Percentiles rank a stretch among this genome's conserved stretches.
Conservation (phyloP, 2,329 filamentous ascomycete species). For the Pseudopyricularia cyperi region DNA sequence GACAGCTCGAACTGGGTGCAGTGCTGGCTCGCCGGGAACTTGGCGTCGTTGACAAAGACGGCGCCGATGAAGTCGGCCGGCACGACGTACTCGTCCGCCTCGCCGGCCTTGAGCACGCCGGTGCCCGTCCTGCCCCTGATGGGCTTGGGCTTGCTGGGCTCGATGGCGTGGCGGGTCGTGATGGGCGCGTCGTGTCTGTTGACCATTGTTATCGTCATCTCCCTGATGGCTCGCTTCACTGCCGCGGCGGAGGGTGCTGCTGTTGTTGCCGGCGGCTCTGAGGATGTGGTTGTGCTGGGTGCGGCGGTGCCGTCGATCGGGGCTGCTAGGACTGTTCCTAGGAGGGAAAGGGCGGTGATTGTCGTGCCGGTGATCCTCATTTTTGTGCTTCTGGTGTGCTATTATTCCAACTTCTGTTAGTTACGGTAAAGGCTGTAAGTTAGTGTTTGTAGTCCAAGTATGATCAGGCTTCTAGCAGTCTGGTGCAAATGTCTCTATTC, state of each 20-base stretch:
- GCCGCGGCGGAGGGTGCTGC: neutral
- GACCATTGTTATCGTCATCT: neutral
- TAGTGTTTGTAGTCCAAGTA: too few relatives aligned
- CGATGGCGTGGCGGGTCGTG: neutral
- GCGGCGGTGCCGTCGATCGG: too few relatives aligned
- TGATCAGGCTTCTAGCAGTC: too few relatives aligned
- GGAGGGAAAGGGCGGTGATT: too few relatives aligned
- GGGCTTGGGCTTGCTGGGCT: neutral
- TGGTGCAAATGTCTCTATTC: too few relatives aligned
- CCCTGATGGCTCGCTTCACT: neutral
- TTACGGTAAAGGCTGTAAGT: too few relatives aligned
- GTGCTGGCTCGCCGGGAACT: neutral
- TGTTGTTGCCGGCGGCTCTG: neutral
- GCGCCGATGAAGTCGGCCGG: neutral
- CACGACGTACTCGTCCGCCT: neutral
- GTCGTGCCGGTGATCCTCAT: too few relatives aligned
- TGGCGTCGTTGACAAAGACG: slow-evolving; percentile 1
- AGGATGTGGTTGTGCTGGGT: too few relatives aligned
- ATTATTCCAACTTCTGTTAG: too few relatives aligned
- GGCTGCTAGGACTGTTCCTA: too few relatives aligned
- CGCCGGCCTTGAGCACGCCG: neutral
- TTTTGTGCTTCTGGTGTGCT: too few relatives aligned
- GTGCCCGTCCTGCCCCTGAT: neutral
- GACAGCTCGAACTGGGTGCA: neutral
- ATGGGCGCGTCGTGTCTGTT: neutral